Base-by-base conservation (phyloP, 176 grass and related monocot species). In the Avena insularis region DNA sequence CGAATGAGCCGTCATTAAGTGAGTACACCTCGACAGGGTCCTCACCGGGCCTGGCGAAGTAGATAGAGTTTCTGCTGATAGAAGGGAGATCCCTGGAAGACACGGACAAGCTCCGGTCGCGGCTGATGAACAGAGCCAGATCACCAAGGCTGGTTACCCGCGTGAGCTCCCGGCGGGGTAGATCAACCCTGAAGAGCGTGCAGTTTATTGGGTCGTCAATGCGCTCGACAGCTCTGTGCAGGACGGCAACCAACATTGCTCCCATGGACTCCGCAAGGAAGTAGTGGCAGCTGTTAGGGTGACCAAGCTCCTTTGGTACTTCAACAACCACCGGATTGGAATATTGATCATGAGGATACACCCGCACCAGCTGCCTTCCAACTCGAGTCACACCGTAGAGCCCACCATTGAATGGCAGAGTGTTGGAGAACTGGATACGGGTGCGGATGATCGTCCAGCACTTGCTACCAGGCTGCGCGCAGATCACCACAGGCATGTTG, bases 201-300 rank as follows among this genome's bases (percentile, higher is more conserved):
- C 53, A 71, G 0, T 31, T 71, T 38, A 71, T 17, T 0, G 12
- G 0, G 49, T 1, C 20, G 3, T 4, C 11, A 11, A 19, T 36
- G 33, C 15, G 0, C 0, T 0, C 1, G 29, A 6, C 31, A 20
- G 38, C 31, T 51, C 13, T 82, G 49, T 82, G 80, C 48, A 56
- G 48, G 29, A 70, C 48, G 27, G 49, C 64, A 6, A 82, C 19
- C 0, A 75, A 7, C 48, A 79, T 61, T 8, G 82, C 21, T 56
- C 84, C 83, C 31, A 16, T 55, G 7, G 65, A 85, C 48, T 85
- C 71, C 9, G 80, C 81, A 0, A 85, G 71, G 80, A 79, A 89
- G 49, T 57, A 71, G 65, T 6, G 3, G 65, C 80, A 83, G 20
- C 31, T 20, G 16, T 43, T 43, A 16, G 65, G 31, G 49, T 3